Conservation (phyloP, 2,329 filamentous ascomycete species). For the Macrophomina pseudophaseolina region DNA sequence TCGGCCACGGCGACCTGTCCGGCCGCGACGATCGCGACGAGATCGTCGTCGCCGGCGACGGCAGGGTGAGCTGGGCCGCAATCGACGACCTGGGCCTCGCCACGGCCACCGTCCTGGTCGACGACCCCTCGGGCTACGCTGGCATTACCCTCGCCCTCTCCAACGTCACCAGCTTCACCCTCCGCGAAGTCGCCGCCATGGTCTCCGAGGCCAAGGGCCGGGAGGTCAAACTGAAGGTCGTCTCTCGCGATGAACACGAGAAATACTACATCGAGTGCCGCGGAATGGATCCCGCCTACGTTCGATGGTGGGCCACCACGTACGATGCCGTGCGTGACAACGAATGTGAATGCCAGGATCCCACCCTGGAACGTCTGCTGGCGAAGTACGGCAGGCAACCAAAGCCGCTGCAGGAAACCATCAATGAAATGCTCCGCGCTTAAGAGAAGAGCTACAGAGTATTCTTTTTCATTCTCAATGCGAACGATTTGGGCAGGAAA, state of each 20-base stretch:
- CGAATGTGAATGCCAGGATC: conserved; percentile 50
- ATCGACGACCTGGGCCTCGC: conserved; percentile 52
- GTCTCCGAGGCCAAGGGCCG: conserved; percentile 36
- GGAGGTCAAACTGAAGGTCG: conserved; percentile 43
- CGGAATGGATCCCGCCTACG: conserved; percentile 42
- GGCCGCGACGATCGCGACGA: conserved; percentile 43
- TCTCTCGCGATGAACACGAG: conserved; percentile 47
- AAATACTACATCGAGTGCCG: conserved; percentile 46
- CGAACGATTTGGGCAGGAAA: too few species aligned
- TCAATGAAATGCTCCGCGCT: conserved; percentile 46
- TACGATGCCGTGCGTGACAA: conserved; percentile 51
- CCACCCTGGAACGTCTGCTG: conserved; percentile 47
- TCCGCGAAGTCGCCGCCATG: conserved; percentile 39
- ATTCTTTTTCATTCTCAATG: too few species aligned
- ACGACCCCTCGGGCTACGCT: conserved; percentile 35
- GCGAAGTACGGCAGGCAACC: conserved; percentile 41
- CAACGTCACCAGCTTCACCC: conserved; percentile 35
- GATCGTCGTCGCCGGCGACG: conserved; percentile 49
- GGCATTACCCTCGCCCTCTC: conserved; percentile 49
- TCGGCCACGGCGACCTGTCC: conserved; percentile 49
- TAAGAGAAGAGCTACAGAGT: background rate
- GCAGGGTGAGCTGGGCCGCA: conserved; percentile 50
- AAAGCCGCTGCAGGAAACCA: conserved; percentile 45
- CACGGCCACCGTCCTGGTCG: conserved; percentile 47
- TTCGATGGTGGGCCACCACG: conserved; percentile 54